These are phyloP conservation scores for Quercus aquifolioides DNA, from an alignment of 306 rosid species.

Conservation along the genomic window DNA sequence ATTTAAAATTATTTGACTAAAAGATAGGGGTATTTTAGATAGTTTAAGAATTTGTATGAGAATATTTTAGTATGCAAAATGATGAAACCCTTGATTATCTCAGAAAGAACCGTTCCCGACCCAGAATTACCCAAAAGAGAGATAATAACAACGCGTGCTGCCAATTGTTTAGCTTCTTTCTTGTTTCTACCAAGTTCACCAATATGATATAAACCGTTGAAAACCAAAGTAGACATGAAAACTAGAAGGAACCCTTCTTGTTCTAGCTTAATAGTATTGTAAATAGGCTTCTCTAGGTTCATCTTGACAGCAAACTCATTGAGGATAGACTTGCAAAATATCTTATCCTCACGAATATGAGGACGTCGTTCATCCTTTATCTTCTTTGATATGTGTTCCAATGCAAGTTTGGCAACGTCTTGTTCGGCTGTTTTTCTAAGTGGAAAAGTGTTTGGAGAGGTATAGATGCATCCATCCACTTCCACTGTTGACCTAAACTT, in stretches of 20 bases:
- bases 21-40: no score
- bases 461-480: constrained; percentile 30
- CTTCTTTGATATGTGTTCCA: constrained; percentile 14
- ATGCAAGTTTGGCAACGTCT: constrained; percentile 47
- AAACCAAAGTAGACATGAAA: constrained; percentile 44
- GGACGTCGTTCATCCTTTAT: constrained; percentile 26
- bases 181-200: constrained; percentile 37
- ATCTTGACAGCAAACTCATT: constrained; percentile 50
- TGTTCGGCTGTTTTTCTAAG: constrained; percentile 46
- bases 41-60: no score
- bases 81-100: no score
- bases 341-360: constrained; percentile 32
- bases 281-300: constrained; percentile 31
- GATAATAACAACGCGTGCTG: constrained; percentile 46
- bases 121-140: constrained; percentile 40
- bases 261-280: constrained; percentile 18
- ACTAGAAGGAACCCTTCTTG: constrained; percentile 16
- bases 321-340: constrained; percentile 43
- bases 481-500: constrained; percentile 35
- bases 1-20: no score
- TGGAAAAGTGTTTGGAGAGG: constrained; percentile 20
- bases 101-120: no score
- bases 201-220: constrained; percentile 36
- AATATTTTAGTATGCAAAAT: no score
- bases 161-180: constrained; percentile 63